Conservation (phyloP, 306 rosid species). For the Cicer cuneatum region DNA sequence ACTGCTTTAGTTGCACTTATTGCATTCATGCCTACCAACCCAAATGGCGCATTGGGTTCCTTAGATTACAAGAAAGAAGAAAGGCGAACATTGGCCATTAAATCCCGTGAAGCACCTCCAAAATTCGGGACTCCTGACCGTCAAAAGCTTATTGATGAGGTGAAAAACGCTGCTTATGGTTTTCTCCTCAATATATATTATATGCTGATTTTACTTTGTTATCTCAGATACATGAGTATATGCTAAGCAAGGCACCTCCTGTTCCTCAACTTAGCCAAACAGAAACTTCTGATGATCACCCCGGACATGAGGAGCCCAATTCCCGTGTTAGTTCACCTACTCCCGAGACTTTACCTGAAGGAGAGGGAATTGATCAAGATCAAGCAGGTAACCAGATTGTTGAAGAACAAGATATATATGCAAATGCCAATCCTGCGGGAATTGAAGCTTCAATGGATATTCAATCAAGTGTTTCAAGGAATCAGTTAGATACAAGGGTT, state of each 20-base stretch:
- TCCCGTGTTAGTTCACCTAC: slow-evolving; percentile 21
- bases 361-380: slow-evolving; percentile 50
- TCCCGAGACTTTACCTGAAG: slow-evolving; percentile 16
- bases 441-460: slow-evolving; percentile 51
- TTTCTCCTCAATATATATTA: background rate
- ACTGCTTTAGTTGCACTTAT: slow-evolving; percentile 95
- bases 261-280: slow-evolving; percentile 64
- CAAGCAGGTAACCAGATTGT: slow-evolving; percentile 56
- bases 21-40: slow-evolving; percentile 97
- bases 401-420: slow-evolving; percentile 57
- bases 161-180: slow-evolving; percentile 31
- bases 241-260: slow-evolving; percentile 80
- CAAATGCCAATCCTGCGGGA: slow-evolving; percentile 45
- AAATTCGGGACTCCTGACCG: slow-evolving; percentile 82
- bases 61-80: slow-evolving; percentile 92
- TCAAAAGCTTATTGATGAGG: slow-evolving; percentile 79
- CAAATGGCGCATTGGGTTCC: slow-evolving; percentile 95
- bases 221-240: slow-evolving; percentile 77
- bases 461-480: slow-evolving; percentile 50
- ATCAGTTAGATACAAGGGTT: slow-evolving; percentile 54
- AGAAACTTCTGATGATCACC: slow-evolving; percentile 51
- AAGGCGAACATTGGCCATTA: slow-evolving; percentile 75
- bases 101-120: slow-evolving; percentile 85
- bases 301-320: slow-evolving; percentile 47
- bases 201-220: slow-evolving; percentile 17